These are phyloP conservation scores for Eruca vesicaria DNA, from an alignment of 441 rosid genomes.

Conservation along the genomic window DNA sequence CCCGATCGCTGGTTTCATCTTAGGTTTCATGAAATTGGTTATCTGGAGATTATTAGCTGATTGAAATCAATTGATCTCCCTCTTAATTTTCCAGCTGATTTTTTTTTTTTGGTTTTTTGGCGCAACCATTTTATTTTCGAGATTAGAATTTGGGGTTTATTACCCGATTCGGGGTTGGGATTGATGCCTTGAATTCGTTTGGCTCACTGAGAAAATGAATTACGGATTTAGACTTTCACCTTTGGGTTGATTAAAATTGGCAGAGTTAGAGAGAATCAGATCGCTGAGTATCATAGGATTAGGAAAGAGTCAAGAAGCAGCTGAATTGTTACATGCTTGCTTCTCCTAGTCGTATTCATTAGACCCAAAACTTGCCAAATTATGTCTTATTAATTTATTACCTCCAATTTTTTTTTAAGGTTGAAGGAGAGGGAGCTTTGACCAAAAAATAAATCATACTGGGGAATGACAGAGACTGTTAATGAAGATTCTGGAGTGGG, in stretches of 20 bases:
- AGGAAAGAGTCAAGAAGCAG: not conserved
- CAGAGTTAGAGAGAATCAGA: not conserved
- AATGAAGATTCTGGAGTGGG: constrained; percentile 74
- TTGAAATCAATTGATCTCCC: not conserved
- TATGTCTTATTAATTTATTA: not conserved
- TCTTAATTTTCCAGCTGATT: not conserved
- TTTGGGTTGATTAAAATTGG: not conserved
- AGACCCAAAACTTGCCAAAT: not conserved
- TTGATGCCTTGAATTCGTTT: not conserved
- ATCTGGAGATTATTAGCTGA: not conserved
- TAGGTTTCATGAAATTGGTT: not conserved
- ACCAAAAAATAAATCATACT: not conserved
- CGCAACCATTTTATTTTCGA: no score
- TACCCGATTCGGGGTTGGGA: not conserved
- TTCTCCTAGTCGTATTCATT: not conserved
- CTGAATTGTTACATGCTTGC: not conserved
- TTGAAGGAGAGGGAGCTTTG: constrained; percentile 7
- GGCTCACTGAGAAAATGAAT: not conserved
- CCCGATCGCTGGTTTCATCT: constrained; percentile 17
- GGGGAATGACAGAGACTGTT: constrained; percentile 68
- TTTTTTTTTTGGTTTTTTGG: no score
- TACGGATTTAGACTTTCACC: not conserved
- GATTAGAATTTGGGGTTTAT: constrained; percentile 15
- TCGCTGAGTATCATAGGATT: not conserved
- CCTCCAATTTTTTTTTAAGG: not conserved